Base-by-base conservation (phyloP, 2,329 filamentous ascomycete genomes). In the Trichoderma sp. region DNA sequence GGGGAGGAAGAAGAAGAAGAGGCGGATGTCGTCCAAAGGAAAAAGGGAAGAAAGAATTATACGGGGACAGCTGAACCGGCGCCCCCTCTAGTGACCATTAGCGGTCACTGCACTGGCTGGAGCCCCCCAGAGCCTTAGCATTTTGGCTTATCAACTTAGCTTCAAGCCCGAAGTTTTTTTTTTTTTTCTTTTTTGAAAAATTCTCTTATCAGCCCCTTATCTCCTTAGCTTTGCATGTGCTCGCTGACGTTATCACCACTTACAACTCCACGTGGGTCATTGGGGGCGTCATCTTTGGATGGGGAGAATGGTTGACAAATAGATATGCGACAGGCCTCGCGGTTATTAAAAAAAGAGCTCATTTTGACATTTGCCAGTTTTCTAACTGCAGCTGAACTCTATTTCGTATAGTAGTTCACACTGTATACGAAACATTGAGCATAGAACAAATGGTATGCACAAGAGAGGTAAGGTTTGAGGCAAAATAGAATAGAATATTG, bases 181-280 rank as follows among this genome's bases (percentile, higher is more conserved):
- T 57, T 31, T 33, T 43, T n/a, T 35, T 6, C 14, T 21, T 21
- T 31, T 21, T 61, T 29, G 59, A 69, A 69, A 66, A 58, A 52
- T 69, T 69, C 67, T 70, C 68, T 70, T 70, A 70, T 70, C 68
- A 67, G 62, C 29, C 35, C 37, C 27, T 63, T 63, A 63, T 63
- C 61, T 64, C 43, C 27, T 47, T 35, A 53, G 47, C 47, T 33
- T 10, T 62, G 43, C 59, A 68, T 60, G 64, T 68, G 64, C 64
- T 24, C 47, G 56, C 66, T 68, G 57, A 61, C 66, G 66, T 57
- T 66, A 66, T 58, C 53, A 43, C 53, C 53, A 35, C 29, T 47
- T 19, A 19, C 35, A 31, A 24, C 31, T 68, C 47, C 66, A 68
- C 66, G 56, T 62, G 66, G 66, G 66, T 29, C 57, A 33, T 52